Evolutionary conservation across 176 grass and related monocot genomes (phyloP), one percentile per base, ranked within the genome.

Genomic region (Hordeum vulgare): DNA sequence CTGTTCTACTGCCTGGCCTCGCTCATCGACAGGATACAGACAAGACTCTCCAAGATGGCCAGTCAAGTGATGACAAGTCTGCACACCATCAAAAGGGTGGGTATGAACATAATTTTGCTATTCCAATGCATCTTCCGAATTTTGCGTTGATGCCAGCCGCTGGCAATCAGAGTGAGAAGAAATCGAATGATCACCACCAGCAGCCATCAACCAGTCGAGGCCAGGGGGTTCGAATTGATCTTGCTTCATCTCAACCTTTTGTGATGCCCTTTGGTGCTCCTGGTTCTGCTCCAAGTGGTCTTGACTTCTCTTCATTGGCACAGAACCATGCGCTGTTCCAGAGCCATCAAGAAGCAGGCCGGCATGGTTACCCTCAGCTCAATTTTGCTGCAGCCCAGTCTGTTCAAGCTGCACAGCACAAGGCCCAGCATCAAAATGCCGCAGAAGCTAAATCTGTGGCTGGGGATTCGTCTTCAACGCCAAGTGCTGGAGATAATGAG

Each of bases 321-420:
- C 93, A 86, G 25, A 98, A 88, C 88, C 91, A 94, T 87, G 77
- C 85, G 0, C 63, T 99, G 21, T 94, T 96, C 79, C 93, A 99
- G 74, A 89, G 84, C 83, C 89, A 95, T 87, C 87, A 94, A 29
- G 97, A 99, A 61, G 88, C 84, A 61, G 86, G 83, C 25, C 82
- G 93, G 17, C 97, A 94, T 86, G 89, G 85, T 78, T 92, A 92
- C 81, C 84, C 85, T 75, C 91, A 92, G 81, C 66, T 95, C 34
- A 90, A 81, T 33, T 84, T 92, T 72, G 80, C 89, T 18, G 23
- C 89, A 11, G 74, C 75, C 39, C 88, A 94, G 23, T 57, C 89
- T 65, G 83, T 76, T 34, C 89, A 89, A 70, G 82, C 78, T 76
- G 78, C 85, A 25, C 88, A 97, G 36, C 88, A 94, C 12, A 96